Conservation (phyloP, 495 filamentous ascomycete genomes). For the Penicillium paxilli region DNA sequence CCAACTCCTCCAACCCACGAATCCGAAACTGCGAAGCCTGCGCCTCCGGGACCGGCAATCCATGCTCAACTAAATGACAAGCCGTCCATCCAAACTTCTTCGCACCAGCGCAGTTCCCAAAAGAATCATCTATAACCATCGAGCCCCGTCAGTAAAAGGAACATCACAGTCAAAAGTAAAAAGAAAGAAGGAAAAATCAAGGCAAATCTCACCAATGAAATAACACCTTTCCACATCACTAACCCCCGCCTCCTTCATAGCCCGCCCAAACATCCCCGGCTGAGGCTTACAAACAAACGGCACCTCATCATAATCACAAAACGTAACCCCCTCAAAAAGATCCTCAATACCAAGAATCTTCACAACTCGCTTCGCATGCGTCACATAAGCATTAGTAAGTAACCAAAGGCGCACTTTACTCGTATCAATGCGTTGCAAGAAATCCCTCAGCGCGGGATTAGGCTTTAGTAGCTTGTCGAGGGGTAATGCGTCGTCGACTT, state of each 20-base stretch:
- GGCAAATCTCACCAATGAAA: neutral
- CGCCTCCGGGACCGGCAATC: neutral
- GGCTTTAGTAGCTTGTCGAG: neutral
- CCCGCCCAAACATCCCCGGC: neutral
- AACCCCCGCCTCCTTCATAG: neutral
- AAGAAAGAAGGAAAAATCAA: neutral
- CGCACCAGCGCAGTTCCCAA: neutral
- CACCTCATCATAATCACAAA: neutral
- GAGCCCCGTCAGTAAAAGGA: too few relatives aligned
- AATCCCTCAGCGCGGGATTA: neutral
- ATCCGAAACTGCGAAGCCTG: neutral
- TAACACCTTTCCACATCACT: neutral
- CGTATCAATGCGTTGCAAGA: neutral
- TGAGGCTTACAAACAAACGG: neutral
- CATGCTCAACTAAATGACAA: neutral
- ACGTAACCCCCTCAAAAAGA: neutral
- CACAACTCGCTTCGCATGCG: neutral
- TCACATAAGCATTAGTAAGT: neutral
- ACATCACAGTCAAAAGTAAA: too few relatives aligned
- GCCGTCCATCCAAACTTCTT: neutral
- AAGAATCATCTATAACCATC: neutral
- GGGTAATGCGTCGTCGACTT: neutral
- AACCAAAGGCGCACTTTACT: neutral
- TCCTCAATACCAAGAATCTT: neutral
- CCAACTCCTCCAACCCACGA: neutral